Evolutionary conservation across 768 basidiomycete species (phyloP), one percentile per base, ranked within the genome.

Genomic region (Boletus rubroflammeus): DNA sequence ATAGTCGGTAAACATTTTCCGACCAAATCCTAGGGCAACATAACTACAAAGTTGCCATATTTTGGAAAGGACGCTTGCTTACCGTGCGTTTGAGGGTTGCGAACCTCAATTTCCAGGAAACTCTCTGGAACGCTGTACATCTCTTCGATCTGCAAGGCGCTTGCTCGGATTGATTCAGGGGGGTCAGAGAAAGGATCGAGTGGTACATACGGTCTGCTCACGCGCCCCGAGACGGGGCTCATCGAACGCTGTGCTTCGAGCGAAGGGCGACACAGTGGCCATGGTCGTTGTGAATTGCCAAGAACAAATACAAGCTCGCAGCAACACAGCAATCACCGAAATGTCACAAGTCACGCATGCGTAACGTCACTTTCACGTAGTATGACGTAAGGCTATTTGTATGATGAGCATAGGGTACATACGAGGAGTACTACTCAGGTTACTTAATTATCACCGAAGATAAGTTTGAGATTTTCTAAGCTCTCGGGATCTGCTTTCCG

Each of bases 1-100:
- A 67, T 98, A 98, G 78, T 98, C 96, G 39, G 97, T 99, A 74
- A 91, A 99, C 95, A 96, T 96, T 81, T 98, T 98, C 64, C 97
- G 79, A 28, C 97, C 96, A 65, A 95, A 93, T 29, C 94, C 94
- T 67, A 1, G 47, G 25, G 35, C 32, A 29, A 28, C 5, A n/a
- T 58, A 49, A 29, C 19, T 36, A 44, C 13, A 4, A 26, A 28
- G 26, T 41, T 11, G 10, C 25, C 0, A 9, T 3, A 28, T 28
- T 14, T 6, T 3, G 39, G 19, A 0, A 5, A 9, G 6, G 34
- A 28, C 6, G 15, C 15, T 23, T 7, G 21, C 55, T 52, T 53
- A 93, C 95, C 96, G 62, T 98, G 96, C 0, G 96, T 99, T 73
- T 96, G 93, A 7, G 96, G 95, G 69, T 96, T 97, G 63, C 90